Evolutionary conservation across 768 basidiomycete genomes (phyloP), one percentile per base, ranked within the genome.

Genomic region (Harrya chromipes): DNA sequence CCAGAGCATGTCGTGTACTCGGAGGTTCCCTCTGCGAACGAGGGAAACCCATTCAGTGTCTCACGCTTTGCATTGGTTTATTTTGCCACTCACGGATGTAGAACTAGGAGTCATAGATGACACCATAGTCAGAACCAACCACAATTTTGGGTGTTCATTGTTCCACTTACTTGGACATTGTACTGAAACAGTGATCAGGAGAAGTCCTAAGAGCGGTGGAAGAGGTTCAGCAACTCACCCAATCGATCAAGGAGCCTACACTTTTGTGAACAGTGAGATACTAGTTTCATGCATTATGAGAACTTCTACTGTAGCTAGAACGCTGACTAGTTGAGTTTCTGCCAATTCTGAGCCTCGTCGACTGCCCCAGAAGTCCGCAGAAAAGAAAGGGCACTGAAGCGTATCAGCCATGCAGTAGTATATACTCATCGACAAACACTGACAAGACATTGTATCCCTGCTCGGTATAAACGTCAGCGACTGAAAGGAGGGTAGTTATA

Each of bases 301-400:
- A n/a, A n/a, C 23, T 23, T 6, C 6, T 23, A 6, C 23, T 64
- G 56, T 76, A 71, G 16, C 69, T 26, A 12, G 72, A 51, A 24
- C 81, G 74, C 31, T 76, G 61, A n/a, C 54, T 54, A 4, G 67
- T 66, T 2, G 4, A 80, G 65, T 33, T 59, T 57, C 20, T 70
- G 59, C 78, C 77, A 80, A 50, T 72, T 72, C 43, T 65, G 61
- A 6, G 76, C 79, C 63, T 79, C 59, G 52, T 80, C 77, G 40
- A 58, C 70, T 1, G 76, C 58, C 5, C 79, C 78, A n/a, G 65
- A 63, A 8, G 62, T 58, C 14, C 75, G 56, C 40, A 75, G 53
- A 63, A 80, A 79, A 3, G 74, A 70, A 1, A 80, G 57, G n/a
- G 70, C 58, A 43, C 73, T 74, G 36, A 12, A 14, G 40, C 19